Conservation (phyloP, 2,329 filamentous ascomycete genomes). For the Fusarium dimerum region DNA sequence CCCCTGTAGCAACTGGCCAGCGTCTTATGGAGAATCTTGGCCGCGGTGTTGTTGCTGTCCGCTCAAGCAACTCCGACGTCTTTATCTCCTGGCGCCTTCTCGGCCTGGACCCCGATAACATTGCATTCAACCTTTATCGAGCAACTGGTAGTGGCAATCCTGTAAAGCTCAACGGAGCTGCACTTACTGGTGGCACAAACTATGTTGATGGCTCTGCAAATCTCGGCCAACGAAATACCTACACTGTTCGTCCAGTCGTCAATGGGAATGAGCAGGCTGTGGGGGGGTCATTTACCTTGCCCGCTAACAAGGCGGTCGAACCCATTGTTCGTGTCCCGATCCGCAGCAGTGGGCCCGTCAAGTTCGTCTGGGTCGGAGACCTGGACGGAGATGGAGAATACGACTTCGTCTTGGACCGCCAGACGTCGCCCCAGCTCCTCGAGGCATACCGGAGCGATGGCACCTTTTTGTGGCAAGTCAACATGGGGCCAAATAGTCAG, state of each 20-base stretch:
- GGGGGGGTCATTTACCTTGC: slow-evolving; percentile 13
- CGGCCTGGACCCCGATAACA: slow-evolving; percentile 20
- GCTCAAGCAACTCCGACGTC: slow-evolving; percentile 13
- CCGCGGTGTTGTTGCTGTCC: slow-evolving; percentile 23
- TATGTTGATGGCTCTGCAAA: slow-evolving; percentile 17
- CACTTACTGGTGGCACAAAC: slow-evolving; percentile 20
- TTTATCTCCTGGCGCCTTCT: slow-evolving; percentile 22
- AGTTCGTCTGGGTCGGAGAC: slow-evolving; percentile 27
- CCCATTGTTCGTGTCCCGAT: slow-evolving; percentile 20
- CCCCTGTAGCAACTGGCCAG: no score
- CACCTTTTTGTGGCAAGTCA: slow-evolving; percentile 20
- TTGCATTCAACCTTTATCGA: slow-evolving; percentile 26
- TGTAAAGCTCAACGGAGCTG: slow-evolving; percentile 12
- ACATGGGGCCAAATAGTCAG: slow-evolving; percentile 21
- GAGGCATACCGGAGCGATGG: slow-evolving; percentile 22
- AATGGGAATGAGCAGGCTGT: slow-evolving; percentile 13
- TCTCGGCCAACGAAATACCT: slow-evolving; percentile 14
- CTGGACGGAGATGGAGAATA: slow-evolving; percentile 25
- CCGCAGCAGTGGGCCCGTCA: slow-evolving; percentile 15
- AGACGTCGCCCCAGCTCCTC: slow-evolving; percentile 11
- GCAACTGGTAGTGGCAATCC: neutral
- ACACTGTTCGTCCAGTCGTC: slow-evolving; percentile 17
- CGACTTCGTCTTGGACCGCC: slow-evolving; percentile 23
- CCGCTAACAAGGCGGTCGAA: slow-evolving; percentile 7
- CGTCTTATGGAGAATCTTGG: slow-evolving; percentile 20